Conservation (phyloP, 2,329 filamentous ascomycete species). For the Thelonectria blattea region DNA sequence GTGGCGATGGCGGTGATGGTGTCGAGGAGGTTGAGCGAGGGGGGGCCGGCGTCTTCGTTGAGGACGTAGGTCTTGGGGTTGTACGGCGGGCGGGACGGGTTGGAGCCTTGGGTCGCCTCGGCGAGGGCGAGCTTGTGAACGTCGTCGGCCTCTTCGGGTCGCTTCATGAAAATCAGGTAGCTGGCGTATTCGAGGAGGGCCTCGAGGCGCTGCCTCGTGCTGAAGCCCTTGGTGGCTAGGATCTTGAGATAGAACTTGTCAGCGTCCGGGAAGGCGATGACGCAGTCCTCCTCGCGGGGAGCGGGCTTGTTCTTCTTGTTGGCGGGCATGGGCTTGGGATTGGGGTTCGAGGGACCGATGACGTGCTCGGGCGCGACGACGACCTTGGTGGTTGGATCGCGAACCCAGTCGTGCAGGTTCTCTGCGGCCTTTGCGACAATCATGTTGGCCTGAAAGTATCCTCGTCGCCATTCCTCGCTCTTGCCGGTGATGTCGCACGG, state of each 20-base stretch:
- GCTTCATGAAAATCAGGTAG: conserved; percentile 80
- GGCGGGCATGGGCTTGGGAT: conserved; percentile 73
- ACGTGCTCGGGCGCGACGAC: conserved; percentile 77
- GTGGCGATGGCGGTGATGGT: conserved; percentile 79
- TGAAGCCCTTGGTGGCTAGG: conserved; percentile 80
- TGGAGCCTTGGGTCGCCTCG: conserved; percentile 67
- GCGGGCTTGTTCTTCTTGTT: conserved; percentile 59
- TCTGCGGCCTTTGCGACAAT: conserved; percentile 77
- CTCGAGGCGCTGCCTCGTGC: conserved; percentile 77
- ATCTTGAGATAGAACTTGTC: conserved; percentile 83
- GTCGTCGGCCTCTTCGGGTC: conserved; percentile 68
- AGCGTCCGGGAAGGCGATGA: conserved; percentile 70
- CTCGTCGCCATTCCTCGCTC: conserved; percentile 82
- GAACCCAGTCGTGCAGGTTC: conserved; percentile 79
- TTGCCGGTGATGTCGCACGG: conserved; percentile 75
- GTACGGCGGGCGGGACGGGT: conserved; percentile 51
- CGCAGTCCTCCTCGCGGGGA: conserved; percentile 78
- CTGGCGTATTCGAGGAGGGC: conserved; percentile 84
- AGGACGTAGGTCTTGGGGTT: conserved; percentile 69
- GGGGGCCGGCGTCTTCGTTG: conserved; percentile 60
- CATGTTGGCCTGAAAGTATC: conserved; percentile 86
- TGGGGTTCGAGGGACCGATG: conserved; percentile 82
- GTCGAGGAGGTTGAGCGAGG: conserved; percentile 76
- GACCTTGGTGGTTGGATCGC: conserved; percentile 69
- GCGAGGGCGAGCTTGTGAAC: conserved; percentile 80